Evolutionary conservation across 2,329 filamentous ascomycete genomes (phyloP).

Genomic region (Colletotrichum brevisporum): DNA sequence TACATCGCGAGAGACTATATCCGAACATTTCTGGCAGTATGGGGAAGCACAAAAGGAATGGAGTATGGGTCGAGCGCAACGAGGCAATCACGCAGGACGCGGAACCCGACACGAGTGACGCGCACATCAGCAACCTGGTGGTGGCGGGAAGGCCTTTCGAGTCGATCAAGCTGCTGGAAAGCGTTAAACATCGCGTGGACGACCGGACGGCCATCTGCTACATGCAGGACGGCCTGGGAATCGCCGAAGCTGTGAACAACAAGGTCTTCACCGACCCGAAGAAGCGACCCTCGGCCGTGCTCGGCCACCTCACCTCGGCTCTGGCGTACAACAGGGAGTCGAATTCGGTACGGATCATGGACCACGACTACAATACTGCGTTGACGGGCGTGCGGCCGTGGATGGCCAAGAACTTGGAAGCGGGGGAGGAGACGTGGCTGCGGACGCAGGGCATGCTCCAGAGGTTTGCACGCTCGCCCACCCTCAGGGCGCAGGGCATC

Average conservation of each 20-base stretch:
- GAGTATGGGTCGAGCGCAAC: conserved; percentile 32
- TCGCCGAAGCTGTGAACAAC: conserved; percentile 82
- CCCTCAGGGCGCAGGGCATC: conserved; percentile 72
- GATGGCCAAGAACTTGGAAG: conserved; percentile 26
- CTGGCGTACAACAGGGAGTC: conserved; percentile 58
- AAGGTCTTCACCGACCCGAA: conserved; percentile 77
- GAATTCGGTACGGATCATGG: conserved; percentile 55
- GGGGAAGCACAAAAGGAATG: conserved; percentile 46
- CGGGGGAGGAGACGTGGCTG: conserved; percentile 43
- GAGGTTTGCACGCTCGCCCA: conserved; percentile 73
- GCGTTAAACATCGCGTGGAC: conserved; percentile 76
- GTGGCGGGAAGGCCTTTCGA: conserved; percentile 73
- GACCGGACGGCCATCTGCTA: conserved; percentile 80
- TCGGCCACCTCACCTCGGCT: conserved; percentile 72
- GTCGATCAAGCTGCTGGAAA: conserved; percentile 66
- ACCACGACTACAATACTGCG: conserved; percentile 48
- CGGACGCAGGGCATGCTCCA: conserved; percentile 70
- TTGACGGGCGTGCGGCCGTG: conserved; percentile 49
- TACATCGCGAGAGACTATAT: conserved; percentile 26
- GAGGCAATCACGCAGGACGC: not conserved
- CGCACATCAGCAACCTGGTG: conserved; percentile 79
- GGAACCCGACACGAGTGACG: conserved; percentile 49
- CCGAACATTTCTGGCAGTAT: conserved; percentile 40
- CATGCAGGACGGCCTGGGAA: conserved; percentile 85
- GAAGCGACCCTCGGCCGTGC: conserved; percentile 80